Percentiles rank a stretch among this genome's conserved stretches.
These are phyloP conservation scores for Rhizophora mangle DNA, from an alignment of 345 rosid genomes.

Conservation along the genomic window DNA sequence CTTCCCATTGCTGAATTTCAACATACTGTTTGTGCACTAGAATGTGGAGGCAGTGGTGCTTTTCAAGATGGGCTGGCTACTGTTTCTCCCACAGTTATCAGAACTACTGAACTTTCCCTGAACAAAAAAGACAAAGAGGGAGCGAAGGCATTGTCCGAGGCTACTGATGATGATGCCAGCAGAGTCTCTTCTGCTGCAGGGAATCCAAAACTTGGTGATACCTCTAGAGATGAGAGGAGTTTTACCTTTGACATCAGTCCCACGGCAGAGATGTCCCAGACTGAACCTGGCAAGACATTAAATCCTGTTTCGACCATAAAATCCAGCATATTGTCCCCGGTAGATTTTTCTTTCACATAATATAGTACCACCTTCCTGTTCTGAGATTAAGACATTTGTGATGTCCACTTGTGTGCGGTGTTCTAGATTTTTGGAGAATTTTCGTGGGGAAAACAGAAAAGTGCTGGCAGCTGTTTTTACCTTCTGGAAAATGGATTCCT, in stretches of 20 bases:
- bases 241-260: constrained; percentile 49
- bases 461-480: no score
- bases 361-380: background rate
- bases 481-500: no score
- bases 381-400: no score
- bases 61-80: constrained; percentile 42
- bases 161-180: constrained; percentile 18
- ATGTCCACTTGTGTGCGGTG: no score
- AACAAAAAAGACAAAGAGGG: constrained; percentile 34
- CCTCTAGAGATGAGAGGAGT: constrained; percentile 47
- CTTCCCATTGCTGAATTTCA: constrained; percentile 32
- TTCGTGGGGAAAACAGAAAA: no score
- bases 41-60: constrained; percentile 26
- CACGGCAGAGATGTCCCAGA: constrained; percentile 25
- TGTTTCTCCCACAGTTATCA: constrained; percentile 40
- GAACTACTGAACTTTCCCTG: constrained; percentile 38
- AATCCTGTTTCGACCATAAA: constrained; percentile 32
- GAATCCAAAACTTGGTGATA: constrained; percentile 38
- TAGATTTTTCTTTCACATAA: background rate
- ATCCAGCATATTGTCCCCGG: constrained; percentile 30
- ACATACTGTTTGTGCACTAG: constrained; percentile 32
- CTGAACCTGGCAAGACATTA: constrained; percentile 5
- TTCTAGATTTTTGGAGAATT: no score
- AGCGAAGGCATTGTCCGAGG: constrained; percentile 28
- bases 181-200: constrained; percentile 26